Evolutionary conservation across 164 flowering plant species (phyloP).

Genomic region (Vitis labrusca): DNA sequence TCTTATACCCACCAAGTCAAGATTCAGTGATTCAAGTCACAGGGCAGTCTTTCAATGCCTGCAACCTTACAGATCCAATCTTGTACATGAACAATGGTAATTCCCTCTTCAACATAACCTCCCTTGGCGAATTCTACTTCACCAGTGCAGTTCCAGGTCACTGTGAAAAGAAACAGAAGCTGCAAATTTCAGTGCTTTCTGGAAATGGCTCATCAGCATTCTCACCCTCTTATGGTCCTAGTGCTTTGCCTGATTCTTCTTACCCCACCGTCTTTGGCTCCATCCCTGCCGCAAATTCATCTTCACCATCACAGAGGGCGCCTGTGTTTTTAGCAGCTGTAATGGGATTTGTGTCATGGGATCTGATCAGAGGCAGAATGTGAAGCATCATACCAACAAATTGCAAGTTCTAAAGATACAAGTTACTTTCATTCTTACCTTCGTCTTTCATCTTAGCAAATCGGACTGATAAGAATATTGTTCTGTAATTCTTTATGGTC

Average conservation of each 20-base stretch:
- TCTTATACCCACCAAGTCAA: constrained; percentile 93
- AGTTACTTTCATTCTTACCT: too few relatives aligned
- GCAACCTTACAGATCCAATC: constrained; percentile 77
- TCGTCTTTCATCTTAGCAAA: too few relatives aligned
- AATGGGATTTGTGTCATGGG: constrained; percentile 19
- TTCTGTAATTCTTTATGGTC: constrained; percentile 7
- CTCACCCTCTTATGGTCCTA: constrained; percentile 37
- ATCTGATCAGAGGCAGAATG: constrained; percentile 14
- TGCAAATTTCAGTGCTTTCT: constrained; percentile 46
- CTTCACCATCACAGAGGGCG: constrained; percentile 19
- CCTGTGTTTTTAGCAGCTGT: constrained; percentile 14
- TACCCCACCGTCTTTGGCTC: constrained; percentile 78
- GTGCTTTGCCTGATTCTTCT: constrained; percentile 40
- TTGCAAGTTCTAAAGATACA: too few relatives aligned
- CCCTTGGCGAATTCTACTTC: constrained; percentile 68
- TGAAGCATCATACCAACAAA: constrained; percentile 1
- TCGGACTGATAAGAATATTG: background rate
- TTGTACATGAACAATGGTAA: constrained; percentile 78
- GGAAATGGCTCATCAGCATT: constrained; percentile 48
- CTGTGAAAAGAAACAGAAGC: constrained; percentile 82
- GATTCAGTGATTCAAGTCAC: constrained; percentile 92
- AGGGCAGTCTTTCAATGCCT: constrained; percentile 48
- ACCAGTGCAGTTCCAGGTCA: constrained; percentile 75
- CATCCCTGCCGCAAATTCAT: constrained; percentile 51
- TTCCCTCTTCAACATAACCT: constrained; percentile 78